Evolutionary conservation across 805 yeast species (phyloP).

Genomic region (Kuraishia piskuri): DNA sequence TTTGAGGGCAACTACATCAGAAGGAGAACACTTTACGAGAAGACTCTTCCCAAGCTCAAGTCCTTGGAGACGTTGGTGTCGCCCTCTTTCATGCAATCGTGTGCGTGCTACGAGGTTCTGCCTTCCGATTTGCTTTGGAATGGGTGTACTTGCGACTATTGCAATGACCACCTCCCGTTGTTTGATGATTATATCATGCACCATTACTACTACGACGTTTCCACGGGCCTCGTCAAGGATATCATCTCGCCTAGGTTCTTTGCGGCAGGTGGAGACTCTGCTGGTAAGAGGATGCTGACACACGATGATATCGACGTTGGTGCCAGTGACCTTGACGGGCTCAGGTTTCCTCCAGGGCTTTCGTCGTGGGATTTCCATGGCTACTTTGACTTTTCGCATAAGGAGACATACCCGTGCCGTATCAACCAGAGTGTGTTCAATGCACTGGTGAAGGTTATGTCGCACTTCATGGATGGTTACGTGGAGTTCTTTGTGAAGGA

Average conservation of each 20-base stretch:
- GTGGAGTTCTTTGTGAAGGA: slow-evolving; percentile 23
- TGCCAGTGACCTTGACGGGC: slow-evolving; percentile 22
- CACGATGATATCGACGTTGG: slow-evolving; percentile 13
- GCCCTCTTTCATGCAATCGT: slow-evolving; percentile 51
- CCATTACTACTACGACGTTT: slow-evolving; percentile 49
- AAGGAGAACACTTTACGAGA: slow-evolving; percentile 42
- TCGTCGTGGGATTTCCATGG: slow-evolving; percentile 43
- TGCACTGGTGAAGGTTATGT: slow-evolving; percentile 29
- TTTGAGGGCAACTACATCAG: slow-evolving; percentile 67
- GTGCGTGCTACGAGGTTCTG: slow-evolving; percentile 62
- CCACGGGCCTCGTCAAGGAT: slow-evolving; percentile 43
- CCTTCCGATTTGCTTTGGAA: slow-evolving; percentile 71
- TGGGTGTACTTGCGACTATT: slow-evolving; percentile 60
- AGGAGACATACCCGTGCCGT: slow-evolving; percentile 27
- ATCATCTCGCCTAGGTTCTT: slow-evolving; percentile 51
- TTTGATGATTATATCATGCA: slow-evolving; percentile 55
- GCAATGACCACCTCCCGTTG: slow-evolving; percentile 35
- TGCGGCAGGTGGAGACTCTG: slow-evolving; percentile 38
- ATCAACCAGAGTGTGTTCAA: slow-evolving; percentile 35
- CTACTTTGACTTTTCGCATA: slow-evolving; percentile 30
- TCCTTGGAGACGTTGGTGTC: slow-evolving; percentile 37
- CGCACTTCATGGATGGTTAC: slow-evolving; percentile 39
- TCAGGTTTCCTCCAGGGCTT: slow-evolving; percentile 22
- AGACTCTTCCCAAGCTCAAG: slow-evolving; percentile 35
- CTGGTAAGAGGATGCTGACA: slow-evolving; percentile 25